Percentiles rank a stretch among this genome's conserved stretches.
Conservation (phyloP, 495 filamentous ascomycete genomes). For the Bacidia rubella region DNA sequence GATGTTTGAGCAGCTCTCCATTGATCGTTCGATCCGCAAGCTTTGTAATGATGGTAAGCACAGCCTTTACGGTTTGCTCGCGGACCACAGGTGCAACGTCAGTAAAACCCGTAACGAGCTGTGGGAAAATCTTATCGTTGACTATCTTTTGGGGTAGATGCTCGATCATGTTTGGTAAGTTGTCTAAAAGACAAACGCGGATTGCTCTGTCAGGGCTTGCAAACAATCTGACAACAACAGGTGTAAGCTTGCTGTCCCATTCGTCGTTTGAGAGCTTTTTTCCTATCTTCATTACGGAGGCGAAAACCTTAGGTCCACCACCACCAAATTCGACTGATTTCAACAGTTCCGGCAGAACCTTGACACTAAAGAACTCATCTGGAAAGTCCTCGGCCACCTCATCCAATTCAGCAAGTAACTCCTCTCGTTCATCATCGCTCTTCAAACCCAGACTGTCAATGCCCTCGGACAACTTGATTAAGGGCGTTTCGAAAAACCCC, state of each 20-base stretch:
- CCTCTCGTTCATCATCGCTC: slow-evolving; percentile 66
- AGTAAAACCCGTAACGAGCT: slow-evolving; percentile 88
- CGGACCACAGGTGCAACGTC: slow-evolving; percentile 82
- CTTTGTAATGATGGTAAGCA: slow-evolving; percentile 72
- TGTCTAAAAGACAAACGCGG: slow-evolving; percentile 82
- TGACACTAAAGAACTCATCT: slow-evolving; percentile 95
- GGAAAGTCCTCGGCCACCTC: slow-evolving; percentile 84
- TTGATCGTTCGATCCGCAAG: slow-evolving; percentile 87
- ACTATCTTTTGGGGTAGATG: slow-evolving; percentile 78
- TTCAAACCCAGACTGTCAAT: slow-evolving; percentile 88
- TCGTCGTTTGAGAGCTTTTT: slow-evolving; percentile 78
- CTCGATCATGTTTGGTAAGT: slow-evolving; percentile 81
- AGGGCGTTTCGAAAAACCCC: slow-evolving; percentile 79
- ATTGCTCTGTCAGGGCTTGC: slow-evolving; percentile 83
- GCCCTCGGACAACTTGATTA: slow-evolving; percentile 83
- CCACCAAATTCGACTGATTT: slow-evolving; percentile 97
- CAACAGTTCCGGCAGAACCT: slow-evolving; percentile 85
- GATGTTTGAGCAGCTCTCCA: slow-evolving; percentile 76
- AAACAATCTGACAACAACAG: slow-evolving; percentile 79
- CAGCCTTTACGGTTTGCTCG: slow-evolving; percentile 90
- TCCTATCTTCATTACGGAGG: slow-evolving; percentile 77
- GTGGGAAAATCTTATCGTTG: slow-evolving; percentile 92
- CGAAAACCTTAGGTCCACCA: slow-evolving; percentile 83
- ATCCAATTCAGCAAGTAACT: slow-evolving; percentile 78
- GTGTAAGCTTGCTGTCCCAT: slow-evolving; percentile 71